Conservation (phyloP, 805 yeast species). For the Maudiozyma pseudohumilis region DNA sequence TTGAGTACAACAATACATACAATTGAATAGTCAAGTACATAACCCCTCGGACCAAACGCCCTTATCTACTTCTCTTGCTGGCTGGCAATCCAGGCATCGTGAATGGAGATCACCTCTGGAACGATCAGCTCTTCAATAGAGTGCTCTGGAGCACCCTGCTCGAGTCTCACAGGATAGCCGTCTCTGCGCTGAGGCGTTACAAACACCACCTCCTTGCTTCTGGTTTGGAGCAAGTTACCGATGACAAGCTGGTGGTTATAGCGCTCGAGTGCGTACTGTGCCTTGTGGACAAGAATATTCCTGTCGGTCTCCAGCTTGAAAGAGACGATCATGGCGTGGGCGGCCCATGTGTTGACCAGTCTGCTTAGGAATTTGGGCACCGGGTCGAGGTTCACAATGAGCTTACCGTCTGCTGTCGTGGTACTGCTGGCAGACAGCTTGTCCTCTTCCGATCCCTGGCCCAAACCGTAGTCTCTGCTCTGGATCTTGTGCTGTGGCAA, state of each 20-base stretch:
- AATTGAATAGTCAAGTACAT: neutral
- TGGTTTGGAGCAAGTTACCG: conserved; percentile 82
- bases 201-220: conserved; percentile 81
- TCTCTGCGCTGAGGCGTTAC: conserved; percentile 34
- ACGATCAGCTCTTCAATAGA: conserved; percentile 69
- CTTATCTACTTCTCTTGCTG: neutral
- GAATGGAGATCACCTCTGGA: conserved; percentile 63
- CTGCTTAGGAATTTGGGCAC: conserved; percentile 90
- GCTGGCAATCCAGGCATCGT: conserved; percentile 47
- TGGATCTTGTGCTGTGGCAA: conserved; percentile 94
- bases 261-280: conserved; percentile 66
- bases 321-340: conserved; percentile 85
- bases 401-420: conserved; percentile 43
- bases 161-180: conserved; percentile 43
- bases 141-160: conserved; percentile 27
- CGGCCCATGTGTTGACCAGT: conserved; percentile 90
- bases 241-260: conserved; percentile 91
- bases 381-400: conserved; percentile 81
- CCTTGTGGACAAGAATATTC: conserved; percentile 59
- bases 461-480: conserved; percentile 47
- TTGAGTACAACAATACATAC: too few species aligned
- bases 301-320: conserved; percentile 89
- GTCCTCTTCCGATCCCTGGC: neutral
- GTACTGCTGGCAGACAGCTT: conserved; percentile 11
- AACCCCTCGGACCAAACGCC: neutral